A percentile compares a stretch with the other conserved stretches of the same genome.
These are phyloP conservation scores for Angomonas deanei DNA, from an alignment of 208 protist genomes.

Conservation along the genomic window DNA sequence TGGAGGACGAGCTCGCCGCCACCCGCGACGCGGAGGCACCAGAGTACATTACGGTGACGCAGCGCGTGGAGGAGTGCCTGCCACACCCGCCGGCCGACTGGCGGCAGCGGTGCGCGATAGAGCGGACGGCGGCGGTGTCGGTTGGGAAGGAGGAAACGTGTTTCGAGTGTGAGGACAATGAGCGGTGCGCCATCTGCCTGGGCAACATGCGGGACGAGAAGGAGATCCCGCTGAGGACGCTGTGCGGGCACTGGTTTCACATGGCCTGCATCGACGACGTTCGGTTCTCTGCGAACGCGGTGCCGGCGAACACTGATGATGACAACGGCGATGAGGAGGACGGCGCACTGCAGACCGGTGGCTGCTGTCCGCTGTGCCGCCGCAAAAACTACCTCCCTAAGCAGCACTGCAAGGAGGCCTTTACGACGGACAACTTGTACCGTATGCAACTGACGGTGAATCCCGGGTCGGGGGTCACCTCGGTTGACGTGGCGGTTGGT, in stretches of 20 bases:
- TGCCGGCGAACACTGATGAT: neutral
- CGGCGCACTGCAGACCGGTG: slow-evolving; percentile 14
- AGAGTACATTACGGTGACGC: slow-evolving; percentile 16
- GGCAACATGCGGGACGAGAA: slow-evolving; percentile 16
- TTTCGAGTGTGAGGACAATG: slow-evolving; percentile 9
- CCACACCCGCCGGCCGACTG: slow-evolving; percentile 11
- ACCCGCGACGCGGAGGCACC: neutral
- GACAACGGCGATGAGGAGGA: slow-evolving; percentile 23
- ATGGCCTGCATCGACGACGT: slow-evolving; percentile 32
- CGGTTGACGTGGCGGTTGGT: slow-evolving; percentile 22
- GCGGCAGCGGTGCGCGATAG: slow-evolving; percentile 10
- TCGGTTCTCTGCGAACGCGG: neutral
- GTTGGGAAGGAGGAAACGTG: neutral
- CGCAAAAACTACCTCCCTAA: slow-evolving; percentile 20
- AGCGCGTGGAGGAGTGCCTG: slow-evolving; percentile 10
- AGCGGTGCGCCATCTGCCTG: slow-evolving; percentile 36
- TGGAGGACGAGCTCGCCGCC: slow-evolving; percentile 9
- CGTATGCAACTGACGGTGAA: slow-evolving; percentile 12
- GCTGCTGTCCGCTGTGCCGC: slow-evolving; percentile 34
- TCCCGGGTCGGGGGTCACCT: neutral
- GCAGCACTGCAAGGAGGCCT: slow-evolving; percentile 9
- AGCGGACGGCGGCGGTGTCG: neutral
- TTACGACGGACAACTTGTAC: slow-evolving; percentile 22
- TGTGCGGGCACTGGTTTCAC: slow-evolving; percentile 49
- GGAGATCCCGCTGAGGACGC: slow-evolving; percentile 21